Conservation (phyloP, 179 eudicot species). For the Patellifolia procumbens region DNA sequence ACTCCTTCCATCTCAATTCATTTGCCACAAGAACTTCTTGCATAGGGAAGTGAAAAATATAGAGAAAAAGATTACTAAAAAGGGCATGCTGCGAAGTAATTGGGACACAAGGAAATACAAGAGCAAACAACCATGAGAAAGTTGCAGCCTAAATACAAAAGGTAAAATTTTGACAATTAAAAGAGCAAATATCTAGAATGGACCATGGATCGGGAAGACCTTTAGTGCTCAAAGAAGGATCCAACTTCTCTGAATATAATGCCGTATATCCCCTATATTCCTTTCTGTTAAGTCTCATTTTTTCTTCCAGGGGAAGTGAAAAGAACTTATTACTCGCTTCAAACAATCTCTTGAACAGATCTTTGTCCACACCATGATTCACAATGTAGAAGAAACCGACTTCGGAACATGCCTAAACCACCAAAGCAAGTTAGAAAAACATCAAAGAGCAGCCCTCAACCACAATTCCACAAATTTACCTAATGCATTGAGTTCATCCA, state of each 20-base stretch:
- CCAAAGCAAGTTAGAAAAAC: conserved; percentile 12
- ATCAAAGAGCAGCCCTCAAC: neutral
- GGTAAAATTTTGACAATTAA: neutral
- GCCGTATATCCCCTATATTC: conserved; percentile 59
- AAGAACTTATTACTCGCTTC: neutral
- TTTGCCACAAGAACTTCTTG: too few species aligned
- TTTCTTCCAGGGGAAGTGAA: neutral
- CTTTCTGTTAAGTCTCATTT: conserved; percentile 47
- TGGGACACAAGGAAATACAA: too few species aligned
- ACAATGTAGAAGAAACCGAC: conserved; percentile 72
- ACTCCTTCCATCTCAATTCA: too few species aligned
- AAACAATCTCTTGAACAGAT: conserved; percentile 28
- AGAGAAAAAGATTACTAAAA: too few species aligned
- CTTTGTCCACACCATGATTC: conserved; percentile 69
- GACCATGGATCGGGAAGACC: conserved; percentile 32
- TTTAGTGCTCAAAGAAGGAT: conserved; percentile 36
- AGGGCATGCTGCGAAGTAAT: too few species aligned
- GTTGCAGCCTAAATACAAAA: too few species aligned
- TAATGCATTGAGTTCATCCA: too few species aligned
- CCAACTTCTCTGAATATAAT: conserved; percentile 63
- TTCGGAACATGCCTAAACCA: conserved; percentile 59
- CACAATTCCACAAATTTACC: neutral
- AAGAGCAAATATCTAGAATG: neutral
- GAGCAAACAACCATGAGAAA: too few species aligned
- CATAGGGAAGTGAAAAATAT: too few species aligned